Evolutionary conservation across 768 basidiomycete species (phyloP).

Genomic region (Lanmaoa pseudosensibilis): DNA sequence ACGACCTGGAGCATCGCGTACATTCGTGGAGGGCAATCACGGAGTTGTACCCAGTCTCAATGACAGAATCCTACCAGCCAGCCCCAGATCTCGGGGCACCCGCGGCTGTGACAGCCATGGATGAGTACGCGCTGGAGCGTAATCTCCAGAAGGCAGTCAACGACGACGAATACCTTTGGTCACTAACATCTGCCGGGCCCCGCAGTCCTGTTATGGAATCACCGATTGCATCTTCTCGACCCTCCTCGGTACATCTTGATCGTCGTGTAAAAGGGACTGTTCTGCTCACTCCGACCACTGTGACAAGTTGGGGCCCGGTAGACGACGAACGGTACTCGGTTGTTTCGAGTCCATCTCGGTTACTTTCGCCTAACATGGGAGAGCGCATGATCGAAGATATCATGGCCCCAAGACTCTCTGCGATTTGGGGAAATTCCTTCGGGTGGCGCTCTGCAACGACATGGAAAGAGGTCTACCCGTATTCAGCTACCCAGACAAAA

Average conservation of each 20-base stretch:
- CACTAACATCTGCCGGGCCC: slow-evolving; percentile 64
- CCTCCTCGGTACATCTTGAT: slow-evolving; percentile 57
- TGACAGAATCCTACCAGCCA: slow-evolving; percentile 37
- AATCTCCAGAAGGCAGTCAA: slow-evolving; percentile 24
- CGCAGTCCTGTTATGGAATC: slow-evolving; percentile 43
- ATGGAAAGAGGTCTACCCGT: slow-evolving; percentile 25
- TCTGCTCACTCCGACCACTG: slow-evolving; percentile 39
- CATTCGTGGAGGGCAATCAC: slow-evolving; percentile 67
- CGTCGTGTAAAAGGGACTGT: slow-evolving; percentile 55
- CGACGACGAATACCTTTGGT: slow-evolving; percentile 66
- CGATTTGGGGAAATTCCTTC: slow-evolving; percentile 27
- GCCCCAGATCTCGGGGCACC: slow-evolving; percentile 10
- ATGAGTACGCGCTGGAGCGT: slow-evolving; percentile 23
- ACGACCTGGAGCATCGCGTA: slow-evolving; percentile 55
- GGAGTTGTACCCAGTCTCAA: slow-evolving; percentile 46
- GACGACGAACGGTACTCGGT: slow-evolving; percentile 42
- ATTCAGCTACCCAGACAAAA: slow-evolving; percentile 4
- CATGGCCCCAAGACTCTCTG: neutral
- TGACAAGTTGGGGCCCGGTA: slow-evolving; percentile 53
- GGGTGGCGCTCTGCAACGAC: slow-evolving; percentile 22
- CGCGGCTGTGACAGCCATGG: slow-evolving; percentile 18
- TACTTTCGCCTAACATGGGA: slow-evolving; percentile 60
- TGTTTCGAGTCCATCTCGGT: slow-evolving; percentile 34
- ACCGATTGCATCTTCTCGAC: slow-evolving; percentile 38
- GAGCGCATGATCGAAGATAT: slow-evolving; percentile 40